These are phyloP conservation scores for Chalciporus sp. DNA, from an alignment of 1,284 basidiomycete genomes.

Conservation along the genomic window DNA sequence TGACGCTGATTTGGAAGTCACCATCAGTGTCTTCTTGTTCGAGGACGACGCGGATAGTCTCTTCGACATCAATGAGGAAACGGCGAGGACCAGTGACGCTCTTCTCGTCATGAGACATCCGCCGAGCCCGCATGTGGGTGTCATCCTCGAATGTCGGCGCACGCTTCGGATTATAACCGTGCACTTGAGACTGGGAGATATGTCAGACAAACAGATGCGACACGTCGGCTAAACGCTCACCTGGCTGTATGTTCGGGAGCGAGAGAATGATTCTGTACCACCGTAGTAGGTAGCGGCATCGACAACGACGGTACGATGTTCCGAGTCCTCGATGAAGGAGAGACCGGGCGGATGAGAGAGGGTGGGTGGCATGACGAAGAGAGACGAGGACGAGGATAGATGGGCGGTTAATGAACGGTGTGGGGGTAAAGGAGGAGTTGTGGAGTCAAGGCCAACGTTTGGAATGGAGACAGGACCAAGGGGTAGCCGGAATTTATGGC, in stretches of 20 bases:
- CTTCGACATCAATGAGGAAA: conserved; percentile 98
- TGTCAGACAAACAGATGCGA: conserved; percentile 15
- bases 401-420: neutral
- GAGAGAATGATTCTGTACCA: conserved; percentile 71
- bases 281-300: conserved; percentile 87
- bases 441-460: neutral
- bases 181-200: conserved; percentile 53
- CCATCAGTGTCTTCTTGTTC: conserved; percentile 99
- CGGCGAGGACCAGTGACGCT: conserved; percentile 72
- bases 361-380: conserved; percentile 47
- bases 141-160: conserved; percentile 75
- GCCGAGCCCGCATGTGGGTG: conserved; percentile 66
- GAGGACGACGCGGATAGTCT: conserved; percentile 94
- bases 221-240: conserved; percentile 42
- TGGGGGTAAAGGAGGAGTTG: neutral
- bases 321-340: conserved; percentile 66
- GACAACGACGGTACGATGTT: conserved; percentile 54
- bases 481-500: conserved; percentile 15
- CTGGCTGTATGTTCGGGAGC: conserved; percentile 83
- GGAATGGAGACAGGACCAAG: conserved; percentile 17
- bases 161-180: conserved; percentile 69
- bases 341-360: conserved; percentile 63
- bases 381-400: neutral
- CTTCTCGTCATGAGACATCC: conserved; percentile 87
- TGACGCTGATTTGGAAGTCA: conserved; percentile 96